Conservation (phyloP, 2,329 filamentous ascomycete genomes). For the Fusarium burgessii region DNA sequence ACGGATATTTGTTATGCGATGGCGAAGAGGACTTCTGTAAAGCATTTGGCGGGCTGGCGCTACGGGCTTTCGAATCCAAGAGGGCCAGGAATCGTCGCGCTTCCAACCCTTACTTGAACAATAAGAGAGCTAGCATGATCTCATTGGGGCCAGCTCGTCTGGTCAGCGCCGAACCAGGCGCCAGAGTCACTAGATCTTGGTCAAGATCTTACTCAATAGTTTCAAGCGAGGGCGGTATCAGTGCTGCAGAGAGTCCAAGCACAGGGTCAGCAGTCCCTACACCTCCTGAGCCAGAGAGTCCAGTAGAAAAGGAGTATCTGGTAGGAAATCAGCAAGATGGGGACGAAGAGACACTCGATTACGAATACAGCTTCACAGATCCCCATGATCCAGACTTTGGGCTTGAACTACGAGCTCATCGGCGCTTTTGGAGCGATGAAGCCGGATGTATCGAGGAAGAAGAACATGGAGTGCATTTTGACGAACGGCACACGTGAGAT, state of each 20-base stretch:
- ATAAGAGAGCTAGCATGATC: slow-evolving; percentile 43
- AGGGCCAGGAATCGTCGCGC: slow-evolving; percentile 40
- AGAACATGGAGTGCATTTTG: slow-evolving; percentile 44
- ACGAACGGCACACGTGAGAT: slow-evolving; percentile 41
- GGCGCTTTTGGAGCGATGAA: slow-evolving; percentile 51
- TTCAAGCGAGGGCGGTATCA: slow-evolving; percentile 54
- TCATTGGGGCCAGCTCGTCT: slow-evolving; percentile 41
- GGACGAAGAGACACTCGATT: slow-evolving; percentile 44
- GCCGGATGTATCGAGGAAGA: slow-evolving; percentile 55
- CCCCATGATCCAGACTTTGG: slow-evolving; percentile 49
- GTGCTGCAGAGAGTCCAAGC: slow-evolving; percentile 53
- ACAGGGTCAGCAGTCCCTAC: slow-evolving; percentile 53
- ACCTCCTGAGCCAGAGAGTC: slow-evolving; percentile 53
- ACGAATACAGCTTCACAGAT: slow-evolving; percentile 50
- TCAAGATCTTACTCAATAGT: slow-evolving; percentile 49
- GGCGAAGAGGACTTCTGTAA: slow-evolving; percentile 48
- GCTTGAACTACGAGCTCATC: slow-evolving; percentile 53
- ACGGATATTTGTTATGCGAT: slow-evolving; percentile 30
- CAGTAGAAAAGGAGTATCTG: slow-evolving; percentile 46
- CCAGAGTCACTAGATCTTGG: slow-evolving; percentile 36
- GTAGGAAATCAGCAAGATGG: slow-evolving; percentile 38
- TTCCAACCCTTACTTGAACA: slow-evolving; percentile 33
- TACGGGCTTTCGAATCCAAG: slow-evolving; percentile 47
- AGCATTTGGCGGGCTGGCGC: slow-evolving; percentile 55
- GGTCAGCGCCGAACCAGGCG: slow-evolving; percentile 35